Evolutionary conservation across 1,139 yeast genomes (phyloP).

Genomic region (Candida freyschussii): DNA sequence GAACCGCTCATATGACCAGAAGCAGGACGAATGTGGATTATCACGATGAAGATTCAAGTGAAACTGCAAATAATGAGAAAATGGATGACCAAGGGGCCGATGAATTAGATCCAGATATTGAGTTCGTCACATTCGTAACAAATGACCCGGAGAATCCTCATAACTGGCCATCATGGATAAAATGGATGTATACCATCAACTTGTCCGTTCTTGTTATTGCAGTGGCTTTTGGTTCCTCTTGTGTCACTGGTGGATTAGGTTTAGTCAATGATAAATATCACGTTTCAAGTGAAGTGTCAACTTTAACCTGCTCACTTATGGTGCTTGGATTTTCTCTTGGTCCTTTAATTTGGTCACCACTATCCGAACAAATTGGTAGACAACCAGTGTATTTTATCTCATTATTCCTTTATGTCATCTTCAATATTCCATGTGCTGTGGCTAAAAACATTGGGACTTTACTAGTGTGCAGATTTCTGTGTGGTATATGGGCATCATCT

Average conservation of each 20-base stretch:
- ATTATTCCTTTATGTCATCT: conserved; percentile 64
- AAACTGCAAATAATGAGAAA: conserved; percentile 13
- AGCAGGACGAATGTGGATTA: conserved; percentile 7
- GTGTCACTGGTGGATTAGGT: conserved; percentile 79
- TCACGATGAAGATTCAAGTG: conserved; percentile 14
- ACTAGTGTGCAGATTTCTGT: conserved; percentile 73
- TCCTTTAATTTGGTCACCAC: conserved; percentile 86
- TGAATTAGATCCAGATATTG: conserved; percentile 57
- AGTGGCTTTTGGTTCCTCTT: conserved; percentile 88
- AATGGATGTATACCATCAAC: conserved; percentile 66
- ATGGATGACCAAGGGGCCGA: conserved; percentile 6
- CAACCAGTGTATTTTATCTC: conserved; percentile 79
- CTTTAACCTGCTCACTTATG: conserved; percentile 77
- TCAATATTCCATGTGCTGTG: conserved; percentile 86
- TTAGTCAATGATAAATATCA: conserved; percentile 58
- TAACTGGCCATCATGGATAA: conserved; percentile 59
- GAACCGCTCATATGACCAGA: conserved; percentile 25
- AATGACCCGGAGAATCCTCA: conserved; percentile 85
- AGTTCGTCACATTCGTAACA: conserved; percentile 72
- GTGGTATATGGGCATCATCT: conserved; percentile 83
- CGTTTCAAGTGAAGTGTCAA: conserved; percentile 75
- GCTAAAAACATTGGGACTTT: conserved; percentile 80
- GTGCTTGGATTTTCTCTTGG: conserved; percentile 87
- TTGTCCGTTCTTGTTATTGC: conserved; percentile 69
- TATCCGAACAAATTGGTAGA: conserved; percentile 82